These are phyloP conservation scores for Suillus subalutaceus DNA, from an alignment of 768 basidiomycete species.

Conservation along the genomic window DNA sequence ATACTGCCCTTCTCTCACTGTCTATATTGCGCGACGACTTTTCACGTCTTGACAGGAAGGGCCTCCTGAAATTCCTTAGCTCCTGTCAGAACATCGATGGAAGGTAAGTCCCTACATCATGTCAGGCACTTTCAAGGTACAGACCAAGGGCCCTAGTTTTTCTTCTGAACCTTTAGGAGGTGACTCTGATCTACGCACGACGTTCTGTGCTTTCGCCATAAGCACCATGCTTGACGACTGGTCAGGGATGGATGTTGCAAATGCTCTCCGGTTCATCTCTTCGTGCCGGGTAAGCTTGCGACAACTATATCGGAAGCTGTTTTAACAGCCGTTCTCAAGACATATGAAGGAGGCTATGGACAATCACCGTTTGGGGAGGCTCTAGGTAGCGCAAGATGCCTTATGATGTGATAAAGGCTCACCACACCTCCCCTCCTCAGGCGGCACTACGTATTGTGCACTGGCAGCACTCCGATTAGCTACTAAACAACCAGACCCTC, in stretches of 20 bases:
- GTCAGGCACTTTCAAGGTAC: slow-evolving; percentile 9
- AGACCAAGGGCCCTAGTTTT: slow-evolving; percentile 50
- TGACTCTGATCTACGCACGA: slow-evolving; percentile 81
- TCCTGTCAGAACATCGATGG: slow-evolving; percentile 81
- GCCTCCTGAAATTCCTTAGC: slow-evolving; percentile 66
- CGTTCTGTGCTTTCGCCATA: slow-evolving; percentile 88
- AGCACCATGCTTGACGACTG: slow-evolving; percentile 80
- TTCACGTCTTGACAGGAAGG: slow-evolving; percentile 63
- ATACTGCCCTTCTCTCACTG: slow-evolving; percentile 84
- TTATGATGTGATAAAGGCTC: slow-evolving; percentile 2
- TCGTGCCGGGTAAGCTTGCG: slow-evolving; percentile 67
- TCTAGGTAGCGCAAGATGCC: slow-evolving; percentile 51
- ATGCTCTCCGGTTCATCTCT: slow-evolving; percentile 64
- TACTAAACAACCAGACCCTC: slow-evolving; percentile 31
- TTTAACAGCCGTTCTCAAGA: slow-evolving; percentile 36
- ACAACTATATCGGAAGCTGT: not conserved
- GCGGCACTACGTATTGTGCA: slow-evolving; percentile 93
- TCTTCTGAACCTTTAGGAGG: slow-evolving; percentile 65
- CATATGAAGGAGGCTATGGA: slow-evolving; percentile 92
- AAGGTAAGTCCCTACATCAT: slow-evolving; percentile 53
- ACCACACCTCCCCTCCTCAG: slow-evolving; percentile 39
- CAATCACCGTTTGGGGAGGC: slow-evolving; percentile 83
- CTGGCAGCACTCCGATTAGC: slow-evolving; percentile 72
- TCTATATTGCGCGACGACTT: slow-evolving; percentile 89
- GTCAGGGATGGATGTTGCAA: slow-evolving; percentile 66